A percentile compares a stretch with the other conserved stretches of the same genome.
Conservation (phyloP, 257 asterid genomes). For the Plantago ovata region DNA sequence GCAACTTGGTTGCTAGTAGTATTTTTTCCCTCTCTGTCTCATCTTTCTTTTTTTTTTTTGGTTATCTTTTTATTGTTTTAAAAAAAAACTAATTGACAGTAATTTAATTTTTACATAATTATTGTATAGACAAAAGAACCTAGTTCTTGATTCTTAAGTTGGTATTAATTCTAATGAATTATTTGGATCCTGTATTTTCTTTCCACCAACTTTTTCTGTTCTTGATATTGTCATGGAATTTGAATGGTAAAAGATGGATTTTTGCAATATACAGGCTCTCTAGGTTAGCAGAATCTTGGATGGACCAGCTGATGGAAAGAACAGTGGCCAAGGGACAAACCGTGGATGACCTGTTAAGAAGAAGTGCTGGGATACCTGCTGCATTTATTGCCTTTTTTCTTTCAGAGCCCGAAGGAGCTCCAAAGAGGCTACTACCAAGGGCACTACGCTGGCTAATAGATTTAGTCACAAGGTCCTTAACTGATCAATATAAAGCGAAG, state of each 20-base stretch:
- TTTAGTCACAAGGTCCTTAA: constrained; percentile 51
- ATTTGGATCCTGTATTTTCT: not conserved
- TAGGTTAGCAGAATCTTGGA: constrained; percentile 83
- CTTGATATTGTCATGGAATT: constrained; percentile 12
- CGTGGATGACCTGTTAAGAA: constrained; percentile 89
- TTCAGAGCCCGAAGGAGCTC: constrained; percentile 96
- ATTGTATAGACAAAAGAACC: too few species aligned
- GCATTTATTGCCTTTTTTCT: constrained; percentile 94
- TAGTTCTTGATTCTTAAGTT: too few species aligned
- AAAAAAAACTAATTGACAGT: too few species aligned
- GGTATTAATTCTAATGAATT: too few species aligned
- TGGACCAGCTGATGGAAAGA: constrained; percentile 94
- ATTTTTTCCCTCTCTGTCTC: too few species aligned
- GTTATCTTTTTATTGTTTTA: too few species aligned
- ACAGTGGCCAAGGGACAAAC: constrained; percentile 88
- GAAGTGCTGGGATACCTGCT: constrained; percentile 99
- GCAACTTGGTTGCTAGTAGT: too few species aligned
- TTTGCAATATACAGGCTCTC: constrained; percentile 63
- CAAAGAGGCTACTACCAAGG: constrained; percentile 84
- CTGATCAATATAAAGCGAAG: constrained; percentile 37
- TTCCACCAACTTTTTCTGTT: not conserved
- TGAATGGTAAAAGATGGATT: constrained; percentile 7
- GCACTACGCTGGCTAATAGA: constrained; percentile 82
- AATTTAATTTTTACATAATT: too few species aligned
- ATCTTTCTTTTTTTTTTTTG: too few species aligned